Percentiles rank a stretch among this genome's conserved stretches.
phyloP scores from a whole-genome alignment of 495 filamentous ascomycete species.

The Trichocladium antarcticum region DNA sequence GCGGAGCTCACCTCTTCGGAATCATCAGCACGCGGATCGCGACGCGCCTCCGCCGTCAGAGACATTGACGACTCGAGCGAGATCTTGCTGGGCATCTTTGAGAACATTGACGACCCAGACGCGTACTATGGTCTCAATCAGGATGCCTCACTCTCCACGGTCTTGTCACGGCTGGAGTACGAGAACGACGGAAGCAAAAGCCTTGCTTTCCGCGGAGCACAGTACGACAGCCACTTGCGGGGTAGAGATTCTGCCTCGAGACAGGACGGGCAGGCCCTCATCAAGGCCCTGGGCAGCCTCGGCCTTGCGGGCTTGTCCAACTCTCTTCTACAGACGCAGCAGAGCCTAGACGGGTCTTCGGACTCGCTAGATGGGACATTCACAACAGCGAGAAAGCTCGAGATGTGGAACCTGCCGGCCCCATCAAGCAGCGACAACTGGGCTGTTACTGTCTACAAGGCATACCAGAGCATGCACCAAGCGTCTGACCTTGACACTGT shows the following conservation, averaged over 20 bases:
- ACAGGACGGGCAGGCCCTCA: conserved; percentile 40
- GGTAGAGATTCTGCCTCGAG: conserved; percentile 29
- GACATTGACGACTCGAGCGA: conserved; percentile 46
- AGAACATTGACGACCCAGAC: conserved; percentile 88
- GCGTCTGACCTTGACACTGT: conserved; percentile 45
- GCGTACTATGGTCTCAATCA: conserved; percentile 91
- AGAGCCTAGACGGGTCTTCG: conserved; percentile 43
- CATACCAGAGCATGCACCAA: conserved; percentile 68
- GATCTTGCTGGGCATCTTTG: conserved; percentile 68
- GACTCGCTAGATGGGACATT: conserved; percentile 59
- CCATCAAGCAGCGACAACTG: conserved; percentile 50
- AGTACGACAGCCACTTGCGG: conserved; percentile 74
- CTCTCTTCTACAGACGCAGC: conserved; percentile 55
- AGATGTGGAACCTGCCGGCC: conserved; percentile 84
- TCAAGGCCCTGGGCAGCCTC: conserved; percentile 53
- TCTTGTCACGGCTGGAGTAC: conserved; percentile 78
- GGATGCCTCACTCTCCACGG: conserved; percentile 57
- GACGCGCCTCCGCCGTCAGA: conserved; percentile 54
- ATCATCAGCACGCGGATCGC: conserved; percentile 42
- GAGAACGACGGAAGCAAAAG: conserved; percentile 81
- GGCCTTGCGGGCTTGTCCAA: conserved; percentile 63
- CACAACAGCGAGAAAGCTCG: conserved; percentile 71
- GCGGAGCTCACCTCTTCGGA: conserved; percentile 59
- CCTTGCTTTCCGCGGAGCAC: conserved; percentile 82
- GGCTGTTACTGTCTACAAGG: conserved; percentile 60